Evolutionary conservation across 2,329 filamentous ascomycete species (phyloP).

Genomic region (Emmonsia crescens): DNA sequence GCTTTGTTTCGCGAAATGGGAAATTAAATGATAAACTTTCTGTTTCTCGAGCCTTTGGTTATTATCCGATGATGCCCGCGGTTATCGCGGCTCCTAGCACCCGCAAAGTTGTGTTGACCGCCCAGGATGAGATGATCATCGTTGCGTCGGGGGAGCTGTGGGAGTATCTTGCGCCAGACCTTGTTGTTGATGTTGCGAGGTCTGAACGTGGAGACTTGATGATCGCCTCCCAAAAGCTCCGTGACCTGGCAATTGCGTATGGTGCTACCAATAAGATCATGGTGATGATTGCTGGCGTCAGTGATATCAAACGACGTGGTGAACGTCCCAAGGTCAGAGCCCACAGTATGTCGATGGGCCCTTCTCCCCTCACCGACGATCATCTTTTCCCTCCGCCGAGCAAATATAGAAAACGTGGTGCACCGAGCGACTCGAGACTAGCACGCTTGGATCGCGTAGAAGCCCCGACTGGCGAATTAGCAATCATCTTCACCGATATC

Average conservation of each 20-base stretch:
- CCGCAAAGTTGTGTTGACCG: constrained; percentile 63
- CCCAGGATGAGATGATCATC: constrained; percentile 87
- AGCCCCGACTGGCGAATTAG: constrained; percentile 78
- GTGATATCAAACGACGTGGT: constrained; percentile 78
- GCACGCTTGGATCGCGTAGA: constrained; percentile 84
- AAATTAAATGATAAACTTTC: constrained; percentile 85
- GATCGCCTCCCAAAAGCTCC: constrained; percentile 86
- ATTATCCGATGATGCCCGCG: constrained; percentile 81
- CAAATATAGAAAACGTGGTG: constrained; percentile 54
- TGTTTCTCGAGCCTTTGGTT: constrained; percentile 90
- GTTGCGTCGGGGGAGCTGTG: constrained; percentile 87
- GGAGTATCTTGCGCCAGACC: constrained; percentile 83
- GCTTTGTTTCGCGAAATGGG: constrained; percentile 89
- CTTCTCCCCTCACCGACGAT: constrained; percentile 56
- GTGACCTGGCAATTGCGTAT: constrained; percentile 91
- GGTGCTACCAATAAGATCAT: constrained; percentile 91
- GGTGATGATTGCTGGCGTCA: constrained; percentile 96
- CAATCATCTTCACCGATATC: constrained; percentile 97
- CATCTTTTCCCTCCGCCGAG: constrained; percentile 49
- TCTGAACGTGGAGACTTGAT: constrained; percentile 83
- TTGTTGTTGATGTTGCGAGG: constrained; percentile 83
- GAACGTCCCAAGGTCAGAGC: constrained; percentile 58
- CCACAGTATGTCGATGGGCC: constrained; percentile 75
- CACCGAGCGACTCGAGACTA: constrained; percentile 70
- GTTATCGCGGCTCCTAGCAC: constrained; percentile 87